Evolutionary conservation across 202 grass and related monocot genomes (phyloP), one percentile per base, ranked within the genome.

Genomic region (Eragrostis tef): DNA sequence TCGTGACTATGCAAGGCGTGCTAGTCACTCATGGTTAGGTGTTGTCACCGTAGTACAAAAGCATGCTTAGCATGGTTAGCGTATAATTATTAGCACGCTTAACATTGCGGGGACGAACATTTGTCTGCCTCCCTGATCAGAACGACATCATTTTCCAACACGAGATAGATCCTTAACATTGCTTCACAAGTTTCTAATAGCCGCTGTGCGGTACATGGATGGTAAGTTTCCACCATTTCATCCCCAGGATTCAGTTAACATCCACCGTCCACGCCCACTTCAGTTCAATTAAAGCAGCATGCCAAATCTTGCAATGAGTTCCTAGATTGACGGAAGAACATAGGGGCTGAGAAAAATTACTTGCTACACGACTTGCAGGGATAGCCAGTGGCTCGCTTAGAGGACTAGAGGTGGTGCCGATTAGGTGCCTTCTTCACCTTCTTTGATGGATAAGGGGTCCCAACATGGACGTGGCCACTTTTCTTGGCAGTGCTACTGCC

Each of bases 401-500:
- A 39, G 72, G 78, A 79, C 72, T 71, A n/a, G n/a, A 83, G 72
- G 49, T 90, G 81, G 84, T 83, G 56, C 44, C 70, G 57, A 25
- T 90, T 77, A 80, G 80, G 77, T 45, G 73, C 82, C 46, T 87
- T 94, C 10, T 86, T 83, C 20, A 49, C 67, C 24, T 78, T 73
- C 67, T 94, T 92, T 49, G 80, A 80, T 66, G 94, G 91, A 83
- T 90, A 75, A 53, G 89, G 91, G 27, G 94, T 94, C 10, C 86
- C 87, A 48, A 88, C 71, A 52, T 94, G 91, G 15, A 82, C 81
- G 42, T 74, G 36, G 50, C 48, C 75, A 77, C 84, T 77, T 83
- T 43, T 89, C 81, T 84, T 97, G 7, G 41, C 65, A 89, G 69
- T 71, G 15, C 29, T 20, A 74, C 19, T 60, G 27, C 86, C 81